phyloP scores from a whole-genome alignment of 805 yeast species.

The Candida easanensis region DNA sequence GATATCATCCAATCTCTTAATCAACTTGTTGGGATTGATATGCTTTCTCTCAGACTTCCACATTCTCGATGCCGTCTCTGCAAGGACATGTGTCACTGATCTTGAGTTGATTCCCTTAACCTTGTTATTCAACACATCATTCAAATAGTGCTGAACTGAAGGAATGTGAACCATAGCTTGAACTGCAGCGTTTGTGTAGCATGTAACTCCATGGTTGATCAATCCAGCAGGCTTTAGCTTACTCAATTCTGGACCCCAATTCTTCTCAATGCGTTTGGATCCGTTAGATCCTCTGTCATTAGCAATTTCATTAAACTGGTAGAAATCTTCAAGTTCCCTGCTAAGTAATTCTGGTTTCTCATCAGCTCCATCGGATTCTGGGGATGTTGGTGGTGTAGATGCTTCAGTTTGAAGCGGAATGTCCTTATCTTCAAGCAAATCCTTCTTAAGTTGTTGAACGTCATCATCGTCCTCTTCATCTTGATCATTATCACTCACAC shows the following conservation, averaged over 20 bases:
- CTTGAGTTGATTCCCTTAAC: conserved; percentile 45
- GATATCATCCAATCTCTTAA: conserved; percentile 71
- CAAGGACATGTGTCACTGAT: conserved; percentile 64
- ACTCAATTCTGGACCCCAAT: conserved; percentile 58
- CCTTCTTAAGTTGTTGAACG: conserved; percentile 21
- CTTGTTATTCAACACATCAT: conserved; percentile 58
- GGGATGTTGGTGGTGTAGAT: conserved; percentile 31
- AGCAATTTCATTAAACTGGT: conserved; percentile 52
- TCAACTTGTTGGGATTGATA: conserved; percentile 74
- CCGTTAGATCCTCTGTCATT: conserved; percentile 64
- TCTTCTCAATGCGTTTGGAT: conserved; percentile 59
- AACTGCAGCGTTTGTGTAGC: conserved; percentile 94
- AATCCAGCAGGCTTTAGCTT: conserved; percentile 62
- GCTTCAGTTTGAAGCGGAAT: conserved; percentile 1
- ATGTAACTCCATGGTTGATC: conserved; percentile 89
- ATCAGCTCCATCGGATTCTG: conserved; percentile 33
- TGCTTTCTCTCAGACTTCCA: conserved; percentile 48
- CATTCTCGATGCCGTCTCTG: conserved; percentile 67
- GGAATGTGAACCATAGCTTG: conserved; percentile 91
- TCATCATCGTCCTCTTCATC: conserved; percentile 5
- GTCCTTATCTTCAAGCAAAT: conserved; percentile 24
- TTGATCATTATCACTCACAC: conserved; percentile 6
- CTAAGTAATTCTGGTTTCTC: conserved; percentile 30
- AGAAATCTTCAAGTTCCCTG: conserved; percentile 54
- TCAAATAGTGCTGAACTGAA: conserved; percentile 79